Evolutionary conservation across 2,329 filamentous ascomycete genomes (phyloP), one percentile per base, ranked within the genome.

Genomic region (Paraphoma chrysanthemicola): DNA sequence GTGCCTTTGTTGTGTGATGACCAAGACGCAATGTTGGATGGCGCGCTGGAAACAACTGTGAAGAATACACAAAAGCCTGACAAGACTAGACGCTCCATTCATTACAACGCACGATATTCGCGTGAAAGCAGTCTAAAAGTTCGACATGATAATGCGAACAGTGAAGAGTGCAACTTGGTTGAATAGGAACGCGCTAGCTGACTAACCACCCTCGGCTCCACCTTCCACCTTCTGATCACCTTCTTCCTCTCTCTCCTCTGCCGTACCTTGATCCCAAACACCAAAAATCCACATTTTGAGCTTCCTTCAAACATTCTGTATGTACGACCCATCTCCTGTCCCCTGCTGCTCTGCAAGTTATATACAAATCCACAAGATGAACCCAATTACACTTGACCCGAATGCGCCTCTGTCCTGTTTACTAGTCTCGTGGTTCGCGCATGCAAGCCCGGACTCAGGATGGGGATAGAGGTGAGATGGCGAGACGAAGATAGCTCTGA

Each of bases 331-430:
- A 36, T 14, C 10, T 36, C 33, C 33, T 36, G 3, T 36, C 14
- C 33, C 48, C 6, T n/a, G 23, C n/a, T 9, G n/a, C 41, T 12
- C 44, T n/a, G 23, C n/a, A 17, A 18, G 4, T n/a, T 17, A 9
- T 23, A 23, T 5, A 4, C 28, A 31, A 8, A 4, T 23, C 14
- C 49, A 18, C 30, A 51, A 45, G 49, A 51, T 51, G 49, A 51
- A 14, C 49, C 42, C 31, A 50, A 52, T 46, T 52, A 52, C 50
- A 52, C 50, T 52, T 52, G 50, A 52, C 33, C 50, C 50, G 50
- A 52, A 14, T 23, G 23, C 44, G 11, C 49, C 42, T 14, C 48
- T 30, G 11, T 38, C 49, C 23, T 33, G 7, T n/a, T 5, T 38
- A 11, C 31, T 23, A n/a, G 18, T 29, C 33, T 14, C 23, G 47